Evolutionary conservation across 2,329 filamentous ascomycete genomes (phyloP), one percentile per base, ranked within the genome.

Genomic region (Salinomyces thailandicus): DNA sequence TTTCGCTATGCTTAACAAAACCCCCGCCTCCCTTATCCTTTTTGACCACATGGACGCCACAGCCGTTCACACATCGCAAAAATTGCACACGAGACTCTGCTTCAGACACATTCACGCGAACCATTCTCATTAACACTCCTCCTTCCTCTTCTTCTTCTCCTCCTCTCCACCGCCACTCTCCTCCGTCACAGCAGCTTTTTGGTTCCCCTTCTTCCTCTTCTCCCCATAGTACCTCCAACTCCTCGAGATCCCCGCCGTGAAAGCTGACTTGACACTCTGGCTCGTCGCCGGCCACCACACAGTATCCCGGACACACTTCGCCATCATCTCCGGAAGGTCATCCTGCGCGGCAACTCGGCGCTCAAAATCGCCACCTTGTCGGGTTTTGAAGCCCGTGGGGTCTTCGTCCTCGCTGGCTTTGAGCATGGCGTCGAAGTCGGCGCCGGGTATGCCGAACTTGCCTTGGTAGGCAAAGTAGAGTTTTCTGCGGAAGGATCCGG

Each of bases 401-500:
- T 77, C 72, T 27, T 79, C 72, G 11, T 27, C 37, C 38, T 72
- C 73, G 28, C 72, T 75, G n/a, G 77, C 73, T 41, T 84, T 73
- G 61, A 95, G 79, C 77, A 96, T 87, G 52, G 76, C 72, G 52
- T 83, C 69, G 59, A 94, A 98, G 37, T 94, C 85, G 4, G 75
- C 72, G 12, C 78, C 77, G 0, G 89, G 85, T 29, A 98, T 91
- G 38, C 75, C 73, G 53, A 87, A 93, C 53, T 93, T 89, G 57
- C 81, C 79, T 59, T 94, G 87, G 60, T 95, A 98, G 52, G 87
- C 79, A 60, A 94, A 94, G 64, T 98, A 98, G 0, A 98, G 68
- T 41, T 85, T 87, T 36, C 82, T 76, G 24, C 91, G 77, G 70
- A 98, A 96, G 5, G 78, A 72, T 51, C 81, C 81, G 3, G 91